Percentiles rank a stretch among this genome's conserved stretches.
phyloP scores from a whole-genome alignment of 306 rosid genomes.

The Pyrus bretschneideri region DNA sequence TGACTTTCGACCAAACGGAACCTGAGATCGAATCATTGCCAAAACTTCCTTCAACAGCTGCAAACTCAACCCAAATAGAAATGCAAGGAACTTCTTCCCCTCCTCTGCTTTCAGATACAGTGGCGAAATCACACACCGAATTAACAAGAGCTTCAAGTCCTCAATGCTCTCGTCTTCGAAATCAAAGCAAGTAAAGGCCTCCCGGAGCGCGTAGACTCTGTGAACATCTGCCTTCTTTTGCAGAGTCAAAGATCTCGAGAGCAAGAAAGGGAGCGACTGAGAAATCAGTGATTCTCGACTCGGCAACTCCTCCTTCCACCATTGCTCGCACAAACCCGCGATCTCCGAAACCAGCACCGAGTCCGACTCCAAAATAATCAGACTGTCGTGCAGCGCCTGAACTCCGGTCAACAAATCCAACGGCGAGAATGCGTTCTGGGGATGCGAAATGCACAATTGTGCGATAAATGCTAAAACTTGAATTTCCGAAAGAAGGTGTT shows the following conservation, averaged over 20 bases:
- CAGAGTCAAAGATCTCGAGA: conserved; percentile 56
- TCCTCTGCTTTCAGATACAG: conserved; percentile 71
- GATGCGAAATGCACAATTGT: conserved; percentile 60
- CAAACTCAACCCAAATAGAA: conserved; percentile 50
- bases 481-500: conserved; percentile 31
- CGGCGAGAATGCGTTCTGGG: conserved; percentile 36
- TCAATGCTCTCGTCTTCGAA: conserved; percentile 76
- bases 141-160: conserved; percentile 61
- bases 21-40: conserved; percentile 84
- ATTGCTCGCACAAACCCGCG: conserved; percentile 56
- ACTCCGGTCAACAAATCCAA: conserved; percentile 54
- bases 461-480: conserved; percentile 38
- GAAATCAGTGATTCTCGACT: conserved; percentile 65
- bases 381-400: conserved; percentile 50
- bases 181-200: conserved; percentile 67
- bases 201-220: conserved; percentile 62
- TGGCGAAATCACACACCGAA: conserved; percentile 66
- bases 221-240: conserved; percentile 79
- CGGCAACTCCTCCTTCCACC: conserved; percentile 78
- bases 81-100: conserved; percentile 70
- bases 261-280: conserved; percentile 64
- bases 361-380: conserved; percentile 57
- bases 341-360: conserved; percentile 44
- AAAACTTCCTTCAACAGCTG: conserved; percentile 66
- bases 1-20: conserved; percentile 82